Percentiles rank a stretch among this genome's conserved stretches.
phyloP scores from a whole-genome alignment of 2,329 filamentous ascomycete species.

The Colletotrichum cordylinicola region DNA sequence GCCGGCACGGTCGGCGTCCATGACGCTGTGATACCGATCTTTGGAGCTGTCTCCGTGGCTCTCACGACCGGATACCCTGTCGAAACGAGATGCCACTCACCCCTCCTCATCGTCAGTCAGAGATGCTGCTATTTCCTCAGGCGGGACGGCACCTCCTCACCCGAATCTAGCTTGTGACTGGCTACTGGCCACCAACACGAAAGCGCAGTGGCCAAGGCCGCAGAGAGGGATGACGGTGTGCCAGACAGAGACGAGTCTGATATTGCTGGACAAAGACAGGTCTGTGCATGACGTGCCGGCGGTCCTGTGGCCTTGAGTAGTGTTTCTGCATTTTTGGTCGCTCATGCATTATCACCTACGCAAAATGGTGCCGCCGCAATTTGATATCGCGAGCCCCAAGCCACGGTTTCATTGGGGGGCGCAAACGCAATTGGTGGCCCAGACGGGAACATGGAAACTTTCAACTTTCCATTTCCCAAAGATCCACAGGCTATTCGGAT shows the following conservation, averaged over 20 bases:
- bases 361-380: not conserved
- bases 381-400: not conserved
- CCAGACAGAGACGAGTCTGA: not conserved
- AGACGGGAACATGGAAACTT: not conserved
- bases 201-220: not conserved
- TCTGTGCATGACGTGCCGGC: constrained; percentile 12
- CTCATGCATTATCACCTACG: not conserved
- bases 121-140: constrained; percentile 6
- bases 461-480: not conserved
- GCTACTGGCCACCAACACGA: not conserved
- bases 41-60: not conserved
- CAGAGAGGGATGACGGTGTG: not conserved
- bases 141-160: not conserved
- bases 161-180: constrained; percentile 3
- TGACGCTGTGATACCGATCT: constrained; percentile 15
- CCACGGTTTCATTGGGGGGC: constrained; percentile 10
- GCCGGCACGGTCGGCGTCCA: constrained; percentile 17
- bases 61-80: constrained; percentile 7
- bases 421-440: not conserved
- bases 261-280: constrained; percentile 2
- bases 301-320: not conserved
- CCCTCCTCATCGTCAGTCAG: constrained; percentile 11
- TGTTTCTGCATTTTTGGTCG: not conserved
- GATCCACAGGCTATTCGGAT: not conserved
- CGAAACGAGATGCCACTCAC: constrained; percentile 16